Conservation (phyloP, 169 alveolate species). For the Pseudocohnilembus persalinus region DNA sequence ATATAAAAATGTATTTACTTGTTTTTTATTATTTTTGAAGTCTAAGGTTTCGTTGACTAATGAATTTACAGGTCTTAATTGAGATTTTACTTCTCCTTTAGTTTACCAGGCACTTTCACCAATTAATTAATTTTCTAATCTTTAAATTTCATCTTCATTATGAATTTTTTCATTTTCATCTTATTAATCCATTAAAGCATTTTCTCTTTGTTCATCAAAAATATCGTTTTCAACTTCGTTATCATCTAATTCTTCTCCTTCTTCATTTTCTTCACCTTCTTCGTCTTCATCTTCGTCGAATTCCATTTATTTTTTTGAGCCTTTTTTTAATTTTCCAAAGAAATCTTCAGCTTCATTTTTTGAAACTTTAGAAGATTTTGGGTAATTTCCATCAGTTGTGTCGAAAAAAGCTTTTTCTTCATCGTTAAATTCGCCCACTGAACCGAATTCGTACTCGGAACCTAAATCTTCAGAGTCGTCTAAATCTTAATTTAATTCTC, state of each 20-base stretch:
- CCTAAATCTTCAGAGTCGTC: too few relatives aligned
- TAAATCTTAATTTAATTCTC: too few relatives aligned
- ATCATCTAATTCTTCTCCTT: constrained; percentile 25
- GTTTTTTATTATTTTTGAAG: constrained; percentile 32
- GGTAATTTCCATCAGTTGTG: not conserved
- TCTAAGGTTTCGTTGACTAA: constrained; percentile 34
- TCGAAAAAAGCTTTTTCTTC: too few relatives aligned
- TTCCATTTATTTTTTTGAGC: not conserved
- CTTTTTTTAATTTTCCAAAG: not conserved
- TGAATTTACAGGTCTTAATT: constrained; percentile 38
- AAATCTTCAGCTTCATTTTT: constrained; percentile 13
- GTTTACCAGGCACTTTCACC: constrained; percentile 36
- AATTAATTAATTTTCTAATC: constrained; percentile 33
- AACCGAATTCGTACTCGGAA: too few relatives aligned
- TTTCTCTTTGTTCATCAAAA: constrained; percentile 16
- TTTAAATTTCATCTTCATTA: constrained; percentile 24
- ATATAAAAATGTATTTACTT: not conserved
- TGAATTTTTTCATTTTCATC: constrained; percentile 7
- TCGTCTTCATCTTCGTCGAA: constrained; percentile 11
- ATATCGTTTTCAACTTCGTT: constrained; percentile 29
- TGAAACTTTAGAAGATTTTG: constrained; percentile 12
- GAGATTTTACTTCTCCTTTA: constrained; percentile 31
- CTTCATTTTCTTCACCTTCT: constrained; percentile 21
- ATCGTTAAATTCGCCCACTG: too few relatives aligned
- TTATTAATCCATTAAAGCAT: constrained; percentile 6